Percentiles rank a stretch among this genome's conserved stretches.
Conservation (phyloP, 2,329 filamentous ascomycete genomes). For the Zymoseptoria crescenta region DNA sequence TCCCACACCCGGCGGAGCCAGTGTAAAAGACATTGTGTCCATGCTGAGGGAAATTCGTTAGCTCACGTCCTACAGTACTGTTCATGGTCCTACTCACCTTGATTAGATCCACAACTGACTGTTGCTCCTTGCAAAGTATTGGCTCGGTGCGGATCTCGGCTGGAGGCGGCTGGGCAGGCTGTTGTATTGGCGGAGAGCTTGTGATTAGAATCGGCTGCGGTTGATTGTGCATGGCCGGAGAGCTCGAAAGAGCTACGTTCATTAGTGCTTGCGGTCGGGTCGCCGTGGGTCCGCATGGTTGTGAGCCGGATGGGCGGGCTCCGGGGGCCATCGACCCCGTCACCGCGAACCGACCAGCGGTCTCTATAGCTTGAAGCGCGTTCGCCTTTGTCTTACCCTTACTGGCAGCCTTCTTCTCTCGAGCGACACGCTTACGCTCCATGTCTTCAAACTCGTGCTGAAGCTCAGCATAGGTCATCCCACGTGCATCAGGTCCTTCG, state of each 20-base stretch:
- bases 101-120: constrained; percentile 14
- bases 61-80: background rate
- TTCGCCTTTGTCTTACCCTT: background rate
- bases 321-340: background rate
- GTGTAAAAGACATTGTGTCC: constrained; percentile 57
- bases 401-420: background rate
- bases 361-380: background rate
- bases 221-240: background rate
- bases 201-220: background rate
- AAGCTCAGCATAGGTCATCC: background rate
- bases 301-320: background rate
- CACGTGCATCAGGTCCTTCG: background rate
- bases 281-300: background rate
- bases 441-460: background rate
- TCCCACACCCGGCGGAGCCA: constrained; percentile 55
- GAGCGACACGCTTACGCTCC: background rate
- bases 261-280: background rate
- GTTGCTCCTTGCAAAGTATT: constrained; percentile 11
- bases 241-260: background rate
- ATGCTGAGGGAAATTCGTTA: background rate
- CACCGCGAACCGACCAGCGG: background rate
- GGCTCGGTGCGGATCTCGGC: constrained; percentile 4
- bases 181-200: background rate
- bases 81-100: background rate
- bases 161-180: background rate